Base-by-base conservation (phyloP, 176 grass and related monocot genomes). In the Phoenix roebelenii region DNA sequence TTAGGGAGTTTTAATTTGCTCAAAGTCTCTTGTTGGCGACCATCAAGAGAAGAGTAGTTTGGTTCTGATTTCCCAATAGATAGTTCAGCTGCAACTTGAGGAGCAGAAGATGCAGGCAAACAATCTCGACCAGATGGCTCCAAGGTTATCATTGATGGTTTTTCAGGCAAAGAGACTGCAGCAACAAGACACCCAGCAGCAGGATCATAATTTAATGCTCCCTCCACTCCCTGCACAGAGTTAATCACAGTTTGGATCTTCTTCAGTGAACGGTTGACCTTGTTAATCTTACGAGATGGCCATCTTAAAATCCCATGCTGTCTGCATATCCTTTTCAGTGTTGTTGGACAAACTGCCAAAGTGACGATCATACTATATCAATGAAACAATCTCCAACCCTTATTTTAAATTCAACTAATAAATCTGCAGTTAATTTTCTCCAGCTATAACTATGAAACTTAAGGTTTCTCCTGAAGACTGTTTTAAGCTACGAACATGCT, bases 211-310 rank as follows among this genome's bases (percentile, higher is more conserved):
- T 76, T 86, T 65, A 98, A 76, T 51, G 82, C 83, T 75, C 74
- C 83, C 50, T 85, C 70, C 19, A 88, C 88, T 39, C 87, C 88
- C 80, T 91, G 81, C 29, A 92, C 88, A 0, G 84, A 92, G 71
- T 89, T 83, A 54, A 98, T 98, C 25, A 98, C 81, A 67, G 67
- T 92, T 56, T 92, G 88, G n/a, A 98, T 92, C 76, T 89, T 98
- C 84, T 89, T 83, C 63, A 98, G 64, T 12, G 93, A 98, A 74
- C 77, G 84, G 50, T 98, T 92, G 28, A 98, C 93, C 69, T 98
- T 98, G 63, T 98, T 98, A 78, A 98, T 98, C 71, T 92, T 88
- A 26, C 93, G 87, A 70, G 93, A 98, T 58, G 93, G 93, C 93
- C 93, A 98, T 83, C 93, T 81, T 3, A 68, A 74, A 52, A 98